phyloP scores from a whole-genome alignment of 768 basidiomycete genomes.

The Mrakia gelida region DNA sequence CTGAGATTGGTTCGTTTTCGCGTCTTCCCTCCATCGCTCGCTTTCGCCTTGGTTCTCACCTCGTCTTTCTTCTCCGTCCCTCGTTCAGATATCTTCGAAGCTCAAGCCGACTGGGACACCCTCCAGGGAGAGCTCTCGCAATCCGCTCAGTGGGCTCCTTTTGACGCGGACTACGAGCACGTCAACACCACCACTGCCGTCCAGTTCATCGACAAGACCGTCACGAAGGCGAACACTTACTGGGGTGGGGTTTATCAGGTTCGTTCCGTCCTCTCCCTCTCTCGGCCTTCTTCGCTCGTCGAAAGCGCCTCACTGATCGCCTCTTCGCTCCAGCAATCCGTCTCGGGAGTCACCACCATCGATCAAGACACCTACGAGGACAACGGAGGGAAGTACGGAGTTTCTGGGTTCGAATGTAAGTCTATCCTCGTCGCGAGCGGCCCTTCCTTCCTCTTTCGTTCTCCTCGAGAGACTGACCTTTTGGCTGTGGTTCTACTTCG shows the following conservation, averaged over 20 bases:
- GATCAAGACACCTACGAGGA: not conserved
- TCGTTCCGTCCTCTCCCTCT: not conserved
- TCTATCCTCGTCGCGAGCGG: not conserved
- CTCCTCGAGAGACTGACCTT: no score
- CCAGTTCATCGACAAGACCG: not conserved
- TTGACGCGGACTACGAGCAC: not conserved
- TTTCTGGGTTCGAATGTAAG: not conserved
- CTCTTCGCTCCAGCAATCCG: not conserved
- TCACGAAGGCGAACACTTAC: not conserved
- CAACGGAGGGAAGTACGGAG: not conserved
- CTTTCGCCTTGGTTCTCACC: not conserved
- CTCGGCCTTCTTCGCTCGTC: not conserved
- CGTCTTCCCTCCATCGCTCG: not conserved
- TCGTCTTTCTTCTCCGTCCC: not conserved
- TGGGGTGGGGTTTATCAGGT: not conserved
- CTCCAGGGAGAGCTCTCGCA: conserved; percentile 2
- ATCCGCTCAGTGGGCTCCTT: conserved; percentile 17
- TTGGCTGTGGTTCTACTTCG: not conserved
- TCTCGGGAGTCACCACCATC: not conserved
- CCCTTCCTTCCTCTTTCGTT: not conserved
- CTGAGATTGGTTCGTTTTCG: conserved; percentile 51
- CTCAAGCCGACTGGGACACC: conserved; percentile 48
- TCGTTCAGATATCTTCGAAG: conserved; percentile 78
- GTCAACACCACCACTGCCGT: not conserved
- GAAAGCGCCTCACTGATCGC: not conserved